Percentiles rank a stretch among this genome's conserved stretches.
These are phyloP conservation scores for Colletotrichum acutatum DNA, from an alignment of 2,329 filamentous ascomycete species.

Conservation along the genomic window DNA sequence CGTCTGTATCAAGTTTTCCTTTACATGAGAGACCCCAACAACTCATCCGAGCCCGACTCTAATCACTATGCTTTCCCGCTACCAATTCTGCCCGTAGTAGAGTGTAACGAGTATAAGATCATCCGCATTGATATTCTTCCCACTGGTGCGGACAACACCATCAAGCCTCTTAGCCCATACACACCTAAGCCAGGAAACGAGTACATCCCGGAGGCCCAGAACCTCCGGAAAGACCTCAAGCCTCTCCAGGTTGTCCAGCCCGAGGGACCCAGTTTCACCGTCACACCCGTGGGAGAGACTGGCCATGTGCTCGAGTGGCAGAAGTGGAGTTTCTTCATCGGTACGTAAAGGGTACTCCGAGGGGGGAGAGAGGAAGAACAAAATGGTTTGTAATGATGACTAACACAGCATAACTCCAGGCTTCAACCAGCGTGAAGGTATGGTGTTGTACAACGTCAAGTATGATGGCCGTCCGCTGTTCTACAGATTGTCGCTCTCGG, in stretches of 20 bases:
- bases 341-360: neutral
- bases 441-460: constrained; percentile 67
- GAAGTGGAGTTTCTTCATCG: constrained; percentile 67
- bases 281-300: constrained; percentile 25
- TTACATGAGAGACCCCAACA: constrained; percentile 67
- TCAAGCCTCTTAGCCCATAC: constrained; percentile 66
- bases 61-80: constrained; percentile 77
- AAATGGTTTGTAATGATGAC: neutral
- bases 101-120: constrained; percentile 70
- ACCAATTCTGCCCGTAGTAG: constrained; percentile 75
- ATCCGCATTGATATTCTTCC: constrained; percentile 77
- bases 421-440: constrained; percentile 69
- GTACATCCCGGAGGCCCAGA: constrained; percentile 72
- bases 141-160: constrained; percentile 71
- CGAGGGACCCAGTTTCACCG: constrained; percentile 67
- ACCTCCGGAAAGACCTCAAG: constrained; percentile 67
- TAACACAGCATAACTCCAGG: constrained; percentile 39
- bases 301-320: constrained; percentile 37
- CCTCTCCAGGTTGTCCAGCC: constrained; percentile 70
- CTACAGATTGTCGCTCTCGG: constrained; percentile 66
- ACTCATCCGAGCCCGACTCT: constrained; percentile 68
- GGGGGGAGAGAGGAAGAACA: neutral
- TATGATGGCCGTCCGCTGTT: constrained; percentile 68
- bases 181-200: constrained; percentile 68
- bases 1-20: constrained; percentile 31